These are phyloP conservation scores for Chytriomyces sp. DNA, from an alignment of 192 early-diverging fungal genomes.

Conservation along the genomic window DNA sequence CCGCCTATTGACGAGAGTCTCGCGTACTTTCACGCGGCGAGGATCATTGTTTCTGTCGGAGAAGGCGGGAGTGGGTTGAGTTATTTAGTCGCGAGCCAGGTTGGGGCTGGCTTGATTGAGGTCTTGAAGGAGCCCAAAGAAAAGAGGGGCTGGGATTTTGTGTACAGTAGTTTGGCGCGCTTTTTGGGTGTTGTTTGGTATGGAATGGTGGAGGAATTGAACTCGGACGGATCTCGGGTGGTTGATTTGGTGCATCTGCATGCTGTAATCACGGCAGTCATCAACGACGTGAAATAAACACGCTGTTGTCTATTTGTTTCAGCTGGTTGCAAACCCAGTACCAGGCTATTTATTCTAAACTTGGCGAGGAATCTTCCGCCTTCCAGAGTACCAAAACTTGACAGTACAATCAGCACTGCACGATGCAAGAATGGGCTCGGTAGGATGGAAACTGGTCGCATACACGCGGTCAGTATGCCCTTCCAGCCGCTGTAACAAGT, in stretches of 20 bases:
- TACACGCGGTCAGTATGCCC: slow-evolving; percentile 95
- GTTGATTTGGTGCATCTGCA: slow-evolving; percentile 28
- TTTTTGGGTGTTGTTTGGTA: slow-evolving; percentile 18
- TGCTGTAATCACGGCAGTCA: slow-evolving; percentile 3
- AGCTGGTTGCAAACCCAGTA: neutral
- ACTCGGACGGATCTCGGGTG: neutral
- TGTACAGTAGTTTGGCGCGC: neutral
- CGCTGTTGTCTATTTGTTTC: too few relatives aligned
- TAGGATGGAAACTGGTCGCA: slow-evolving; percentile 86
- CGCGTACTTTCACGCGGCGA: neutral
- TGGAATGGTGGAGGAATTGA: slow-evolving; percentile 8
- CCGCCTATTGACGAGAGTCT: neutral
- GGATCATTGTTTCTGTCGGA: neutral
- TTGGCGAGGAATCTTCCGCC: slow-evolving; percentile 26
- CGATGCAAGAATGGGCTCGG: slow-evolving; percentile 79
- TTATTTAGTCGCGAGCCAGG: slow-evolving; percentile 8
- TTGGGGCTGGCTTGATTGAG: slow-evolving; percentile 9
- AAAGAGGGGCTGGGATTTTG: slow-evolving; percentile 7
- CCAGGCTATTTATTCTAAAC: neutral
- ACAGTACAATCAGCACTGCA: slow-evolving; percentile 86
- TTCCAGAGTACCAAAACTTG: slow-evolving; percentile 69
- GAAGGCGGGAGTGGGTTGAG: slow-evolving; percentile 6
- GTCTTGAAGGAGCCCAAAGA: slow-evolving; percentile 2
- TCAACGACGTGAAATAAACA: slow-evolving; percentile 22
- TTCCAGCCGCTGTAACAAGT: slow-evolving; percentile 75